Evolutionary conservation across 2,329 filamentous ascomycete species (phyloP), one percentile per base, ranked within the genome.

Genomic region (Alternaria arbusti): DNA sequence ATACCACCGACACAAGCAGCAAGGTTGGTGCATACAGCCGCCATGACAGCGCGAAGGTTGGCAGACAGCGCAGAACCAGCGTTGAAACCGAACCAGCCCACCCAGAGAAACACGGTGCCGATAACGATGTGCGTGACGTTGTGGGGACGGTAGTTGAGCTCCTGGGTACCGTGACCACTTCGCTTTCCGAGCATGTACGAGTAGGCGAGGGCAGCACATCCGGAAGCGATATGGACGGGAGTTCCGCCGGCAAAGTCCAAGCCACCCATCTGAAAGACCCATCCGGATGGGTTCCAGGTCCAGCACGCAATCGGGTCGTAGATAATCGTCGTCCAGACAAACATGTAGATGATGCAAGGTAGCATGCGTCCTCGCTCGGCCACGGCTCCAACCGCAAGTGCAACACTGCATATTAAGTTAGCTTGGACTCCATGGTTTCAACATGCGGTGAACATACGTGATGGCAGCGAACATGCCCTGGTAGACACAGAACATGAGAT

Each of bases 51-150:
- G 52, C 94, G 90, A 75, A 97, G 81, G 79, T 96, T 96, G 55
- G 93, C 93, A 52, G 89, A 86, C 59, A 96, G 84, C 13, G 93
- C 93, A 15, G 91, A 94, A 68, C 93, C 93, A 54, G 92, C 93
- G 74, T 97, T 97, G 88, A 97, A 97, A 51, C 94, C 94, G 75
- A 97, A 96, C 94, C 93, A 97, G 57, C 94, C 94, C 15, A 97
- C 91, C 93, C 94, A 97, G 15, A 97, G 89, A 82, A 97, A 97
- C 50, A 97, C 93, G 4, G 94, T 97, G 28, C 94, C 94, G 59
- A 96, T 91, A 56, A 97, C 93, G 70, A 97, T 94, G 79, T 96
- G 92, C 5, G 93, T 96, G 50, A 96, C 93, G 74, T 97, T 97
- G 84, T 97, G 94, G 10, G 94, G 94, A 54, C 94, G 91, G 81